A percentile compares a stretch with the other conserved stretches of the same genome.
Evolutionary conservation across 176 grass and related monocot genomes (phyloP).

Genomic region (Pharus latifolius): DNA sequence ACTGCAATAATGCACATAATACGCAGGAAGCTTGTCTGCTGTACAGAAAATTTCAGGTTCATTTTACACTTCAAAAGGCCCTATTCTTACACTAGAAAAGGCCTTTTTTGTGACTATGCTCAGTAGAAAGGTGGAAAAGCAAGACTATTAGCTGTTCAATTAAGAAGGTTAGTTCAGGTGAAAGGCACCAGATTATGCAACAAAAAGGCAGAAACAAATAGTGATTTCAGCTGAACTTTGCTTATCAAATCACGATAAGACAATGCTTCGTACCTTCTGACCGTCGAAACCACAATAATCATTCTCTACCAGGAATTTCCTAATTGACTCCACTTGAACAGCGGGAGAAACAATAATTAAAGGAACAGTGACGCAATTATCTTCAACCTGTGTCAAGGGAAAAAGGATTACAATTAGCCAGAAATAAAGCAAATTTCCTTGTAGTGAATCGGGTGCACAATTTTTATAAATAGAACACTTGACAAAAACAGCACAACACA

Average conservation of each 20-base stretch:
- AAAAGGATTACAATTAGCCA: slow-evolving; percentile 1
- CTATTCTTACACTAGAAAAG: background rate
- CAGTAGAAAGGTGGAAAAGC: background rate
- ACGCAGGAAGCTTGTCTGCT: background rate
- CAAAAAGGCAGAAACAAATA: background rate
- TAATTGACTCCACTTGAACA: slow-evolving; percentile 34
- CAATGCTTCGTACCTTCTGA: slow-evolving; percentile 46
- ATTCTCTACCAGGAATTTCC: slow-evolving; percentile 45
- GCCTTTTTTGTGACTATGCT: background rate
- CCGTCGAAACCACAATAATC: slow-evolving; percentile 63
- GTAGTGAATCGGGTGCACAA: background rate
- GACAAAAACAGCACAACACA: background rate
- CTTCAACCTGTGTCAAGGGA: slow-evolving; percentile 37
- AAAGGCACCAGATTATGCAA: background rate
- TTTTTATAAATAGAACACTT: background rate
- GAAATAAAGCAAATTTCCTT: background rate
- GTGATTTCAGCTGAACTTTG: background rate
- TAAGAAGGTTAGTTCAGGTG: background rate
- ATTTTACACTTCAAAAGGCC: background rate
- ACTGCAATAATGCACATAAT: background rate
- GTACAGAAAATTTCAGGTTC: background rate
- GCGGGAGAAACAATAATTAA: slow-evolving; percentile 53
- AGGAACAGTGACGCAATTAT: slow-evolving; percentile 15
- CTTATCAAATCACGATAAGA: background rate
- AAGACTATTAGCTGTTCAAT: background rate